Percentiles rank a stretch among this genome's conserved stretches.
These are phyloP conservation scores for Suillus tomentosus DNA, from an alignment of 768 basidiomycete genomes.

Conservation along the genomic window DNA sequence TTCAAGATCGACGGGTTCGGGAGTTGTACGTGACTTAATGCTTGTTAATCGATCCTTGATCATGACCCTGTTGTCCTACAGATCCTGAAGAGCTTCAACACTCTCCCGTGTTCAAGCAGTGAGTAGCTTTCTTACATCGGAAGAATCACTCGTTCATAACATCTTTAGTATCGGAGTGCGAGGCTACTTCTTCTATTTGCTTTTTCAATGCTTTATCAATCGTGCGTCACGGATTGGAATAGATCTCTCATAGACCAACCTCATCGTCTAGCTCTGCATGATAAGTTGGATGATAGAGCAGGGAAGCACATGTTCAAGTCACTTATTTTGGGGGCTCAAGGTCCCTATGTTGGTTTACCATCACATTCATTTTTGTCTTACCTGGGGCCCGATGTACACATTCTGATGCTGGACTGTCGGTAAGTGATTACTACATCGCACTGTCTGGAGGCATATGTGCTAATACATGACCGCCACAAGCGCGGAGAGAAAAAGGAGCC, in stretches of 20 bases:
- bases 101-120: conserved; percentile 75
- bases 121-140: conserved; percentile 17
- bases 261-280: conserved; percentile 40
- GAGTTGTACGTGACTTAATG: conserved; percentile 57
- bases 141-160: neutral
- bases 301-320: conserved; percentile 69
- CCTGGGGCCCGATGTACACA: conserved; percentile 74
- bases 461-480: conserved; percentile 40
- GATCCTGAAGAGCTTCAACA: conserved; percentile 82
- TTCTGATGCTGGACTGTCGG: conserved; percentile 85
- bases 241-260: conserved; percentile 10
- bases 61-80: conserved; percentile 26
- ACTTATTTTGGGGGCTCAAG: conserved; percentile 70
- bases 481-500: conserved; percentile 81
- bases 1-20: conserved; percentile 78
- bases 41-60: conserved; percentile 2
- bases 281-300: conserved; percentile 66
- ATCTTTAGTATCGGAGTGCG: conserved; percentile 69
- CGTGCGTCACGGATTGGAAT: conserved; percentile 42
- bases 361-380: conserved; percentile 84
- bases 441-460: neutral
- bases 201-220: conserved; percentile 93
- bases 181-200: conserved; percentile 89
- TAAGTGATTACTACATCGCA: conserved; percentile 31
- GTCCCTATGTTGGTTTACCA: conserved; percentile 77